These are phyloP conservation scores for Microdochium paspali DNA, from an alignment of 2,329 filamentous ascomycete species.

Conservation along the genomic window DNA sequence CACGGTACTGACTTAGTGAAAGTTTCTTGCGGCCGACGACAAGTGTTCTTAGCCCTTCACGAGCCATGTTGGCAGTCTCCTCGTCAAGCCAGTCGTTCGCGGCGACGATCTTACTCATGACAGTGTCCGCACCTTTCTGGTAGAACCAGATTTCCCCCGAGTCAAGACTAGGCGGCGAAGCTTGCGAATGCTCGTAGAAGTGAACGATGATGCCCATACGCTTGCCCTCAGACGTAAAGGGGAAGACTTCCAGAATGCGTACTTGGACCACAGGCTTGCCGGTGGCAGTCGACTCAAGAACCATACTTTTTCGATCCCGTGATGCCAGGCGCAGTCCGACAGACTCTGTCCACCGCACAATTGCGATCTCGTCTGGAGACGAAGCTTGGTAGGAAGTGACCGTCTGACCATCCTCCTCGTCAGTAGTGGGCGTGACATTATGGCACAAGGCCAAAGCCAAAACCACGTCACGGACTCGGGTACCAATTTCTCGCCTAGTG, in stretches of 20 bases:
- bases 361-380: slow-evolving; percentile 95
- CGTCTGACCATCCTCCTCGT: slow-evolving; percentile 69
- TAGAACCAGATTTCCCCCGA: slow-evolving; percentile 93
- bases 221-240: slow-evolving; percentile 96
- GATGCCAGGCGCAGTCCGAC: slow-evolving; percentile 78
- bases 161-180: slow-evolving; percentile 35
- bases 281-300: slow-evolving; percentile 67
- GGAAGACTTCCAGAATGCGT: slow-evolving; percentile 86
- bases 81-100: slow-evolving; percentile 98
- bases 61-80: slow-evolving; percentile 98
- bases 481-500: slow-evolving; percentile 85
- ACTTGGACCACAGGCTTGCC: slow-evolving; percentile 72
- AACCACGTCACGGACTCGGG: slow-evolving; percentile 86
- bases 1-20: slow-evolving; percentile 66
- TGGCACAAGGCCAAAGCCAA: slow-evolving; percentile 89
- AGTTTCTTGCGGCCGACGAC: slow-evolving; percentile 90
- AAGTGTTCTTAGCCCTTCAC: slow-evolving; percentile 86
- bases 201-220: slow-evolving; percentile 96
- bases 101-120: slow-evolving; percentile 93
- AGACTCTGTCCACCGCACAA: slow-evolving; percentile 89
- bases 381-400: slow-evolving; percentile 91
- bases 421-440: slow-evolving; percentile 87
- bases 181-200: slow-evolving; percentile 54
- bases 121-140: slow-evolving; percentile 95
- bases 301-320: slow-evolving; percentile 80